Base-by-base conservation (phyloP, 2,329 filamentous ascomycete species). In the Madurella fahalii region DNA sequence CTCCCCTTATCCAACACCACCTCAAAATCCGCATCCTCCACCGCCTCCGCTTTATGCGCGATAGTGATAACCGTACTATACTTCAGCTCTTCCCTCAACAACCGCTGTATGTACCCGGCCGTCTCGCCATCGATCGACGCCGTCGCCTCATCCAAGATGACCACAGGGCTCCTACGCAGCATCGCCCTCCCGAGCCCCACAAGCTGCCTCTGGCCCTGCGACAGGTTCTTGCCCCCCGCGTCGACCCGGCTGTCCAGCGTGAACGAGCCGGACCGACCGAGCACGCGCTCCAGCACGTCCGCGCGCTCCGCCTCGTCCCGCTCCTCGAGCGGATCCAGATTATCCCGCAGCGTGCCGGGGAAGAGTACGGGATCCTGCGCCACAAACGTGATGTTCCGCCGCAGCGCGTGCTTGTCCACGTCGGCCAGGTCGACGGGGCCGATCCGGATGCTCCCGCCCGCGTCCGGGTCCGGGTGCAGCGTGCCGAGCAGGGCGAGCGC, bases 291-390 rank as follows among this genome's bases (percentile, higher is more conserved):
- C 2, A 91, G 74, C 1, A 80, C 77, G 7, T 70, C 69, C 4
- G 68, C 68, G 64, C 79, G 80, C 53, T 78, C 79, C 2, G 64
- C 66, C 44, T 82, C 76, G 15, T 82, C 76, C 53, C 77, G 76
- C 57, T 85, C 81, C 5, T 74, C 74, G 50, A 87, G 75, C 0
- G 88, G 85, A 60, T 92, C 88, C 18, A 92, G 77, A 64, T 91
- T 84, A 64, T 83, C 78, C 20, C 79, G 75, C 39, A 84, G 65
- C 0, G 79, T 79, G 2, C 81, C 81, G 0, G 81, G 80, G 64
- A 84, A 84, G 1, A 86, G 70, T 0, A 82, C 81, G 0, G 83
- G 83, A 50, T 86, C 83, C 61, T 86, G 83, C 1, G 84, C 82
- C 25, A 86, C 82, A 58, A 84, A 83, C 7, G 79, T 83, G 56